Conservation (phyloP, 352 stramenopile species). For the Phytophthora litchii region DNA sequence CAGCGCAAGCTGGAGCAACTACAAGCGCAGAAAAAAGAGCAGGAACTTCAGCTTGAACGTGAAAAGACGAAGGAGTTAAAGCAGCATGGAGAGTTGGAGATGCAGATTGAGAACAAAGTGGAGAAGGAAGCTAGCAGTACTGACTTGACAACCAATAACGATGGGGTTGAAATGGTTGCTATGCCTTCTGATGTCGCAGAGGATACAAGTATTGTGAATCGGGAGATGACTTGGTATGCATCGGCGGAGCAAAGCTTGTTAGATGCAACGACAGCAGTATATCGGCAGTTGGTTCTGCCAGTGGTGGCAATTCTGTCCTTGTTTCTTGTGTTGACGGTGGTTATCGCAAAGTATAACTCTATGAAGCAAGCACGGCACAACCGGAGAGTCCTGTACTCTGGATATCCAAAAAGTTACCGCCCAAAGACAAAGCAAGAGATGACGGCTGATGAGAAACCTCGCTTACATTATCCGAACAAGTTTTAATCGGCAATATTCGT, state of each 20-base stretch:
- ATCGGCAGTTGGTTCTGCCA: slow-evolving; percentile 35
- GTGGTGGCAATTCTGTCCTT: slow-evolving; percentile 33
- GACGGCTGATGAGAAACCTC: slow-evolving; percentile 1
- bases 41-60: background rate
- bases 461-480: background rate
- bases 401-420: slow-evolving; percentile 35
- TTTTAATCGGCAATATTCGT: no score
- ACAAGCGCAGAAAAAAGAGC: background rate
- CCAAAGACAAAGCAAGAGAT: slow-evolving; percentile 19
- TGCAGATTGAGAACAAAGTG: slow-evolving; percentile 1
- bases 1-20: background rate
- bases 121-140: slow-evolving; percentile 5
- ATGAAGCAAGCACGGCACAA: slow-evolving; percentile 27
- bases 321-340: slow-evolving; percentile 32
- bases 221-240: slow-evolving; percentile 23
- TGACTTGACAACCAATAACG: background rate
- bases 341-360: slow-evolving; percentile 28
- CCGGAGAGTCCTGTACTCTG: slow-evolving; percentile 37
- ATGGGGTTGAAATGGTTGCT: background rate
- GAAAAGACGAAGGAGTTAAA: background rate
- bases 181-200: background rate
- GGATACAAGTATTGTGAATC: slow-evolving; percentile 7
- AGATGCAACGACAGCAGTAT: slow-evolving; percentile 6
- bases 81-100: background rate
- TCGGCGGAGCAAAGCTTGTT: slow-evolving; percentile 10